These are phyloP conservation scores for Penicillium alfredii DNA, from an alignment of 495 filamentous ascomycete species.

Conservation along the genomic window DNA sequence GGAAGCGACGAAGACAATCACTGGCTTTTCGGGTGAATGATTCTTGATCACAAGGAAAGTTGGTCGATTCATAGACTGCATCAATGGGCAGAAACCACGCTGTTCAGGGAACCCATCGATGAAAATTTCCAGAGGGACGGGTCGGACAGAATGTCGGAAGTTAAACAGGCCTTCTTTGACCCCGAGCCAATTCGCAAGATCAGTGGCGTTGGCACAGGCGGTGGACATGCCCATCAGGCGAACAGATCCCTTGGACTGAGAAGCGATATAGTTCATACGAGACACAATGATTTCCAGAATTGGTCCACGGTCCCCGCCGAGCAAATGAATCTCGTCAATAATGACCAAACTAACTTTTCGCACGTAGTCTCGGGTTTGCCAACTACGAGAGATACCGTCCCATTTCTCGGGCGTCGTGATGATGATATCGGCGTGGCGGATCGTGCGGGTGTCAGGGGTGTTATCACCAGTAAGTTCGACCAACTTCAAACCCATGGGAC, in stretches of 20 bases:
- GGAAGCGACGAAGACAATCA: slow-evolving; percentile 97
- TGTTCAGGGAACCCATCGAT: slow-evolving; percentile 97
- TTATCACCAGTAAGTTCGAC: slow-evolving; percentile 98
- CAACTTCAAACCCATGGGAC: slow-evolving; percentile 78
- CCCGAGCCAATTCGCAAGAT: slow-evolving; percentile 93
- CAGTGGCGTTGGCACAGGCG: slow-evolving; percentile 90
- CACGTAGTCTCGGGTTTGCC: slow-evolving; percentile 95
- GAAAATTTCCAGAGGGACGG: slow-evolving; percentile 90
- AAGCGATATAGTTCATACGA: slow-evolving; percentile 98
- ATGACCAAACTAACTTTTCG: slow-evolving; percentile 93
- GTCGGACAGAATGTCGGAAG: slow-evolving; percentile 95
- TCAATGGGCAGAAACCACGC: slow-evolving; percentile 91
- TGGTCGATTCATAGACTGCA: slow-evolving; percentile 98
- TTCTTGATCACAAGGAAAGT: slow-evolving; percentile 95
- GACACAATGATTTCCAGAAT: slow-evolving; percentile 99
- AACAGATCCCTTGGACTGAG: slow-evolving; percentile 78
- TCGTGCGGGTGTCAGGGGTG: slow-evolving; percentile 91
- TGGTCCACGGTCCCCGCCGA: slow-evolving; percentile 91
- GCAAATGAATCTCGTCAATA: slow-evolving; percentile 96
- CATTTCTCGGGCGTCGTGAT: slow-evolving; percentile 99
- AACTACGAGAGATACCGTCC: slow-evolving; percentile 98
- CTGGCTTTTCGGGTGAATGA: slow-evolving; percentile 92
- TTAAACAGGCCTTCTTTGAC: slow-evolving; percentile 97
- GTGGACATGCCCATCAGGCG: slow-evolving; percentile 96
- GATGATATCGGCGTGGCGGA: slow-evolving; percentile 93